These are phyloP conservation scores for Ambrosiella xylebori DNA, from an alignment of 2,329 filamentous ascomycete genomes.

Conservation along the genomic window DNA sequence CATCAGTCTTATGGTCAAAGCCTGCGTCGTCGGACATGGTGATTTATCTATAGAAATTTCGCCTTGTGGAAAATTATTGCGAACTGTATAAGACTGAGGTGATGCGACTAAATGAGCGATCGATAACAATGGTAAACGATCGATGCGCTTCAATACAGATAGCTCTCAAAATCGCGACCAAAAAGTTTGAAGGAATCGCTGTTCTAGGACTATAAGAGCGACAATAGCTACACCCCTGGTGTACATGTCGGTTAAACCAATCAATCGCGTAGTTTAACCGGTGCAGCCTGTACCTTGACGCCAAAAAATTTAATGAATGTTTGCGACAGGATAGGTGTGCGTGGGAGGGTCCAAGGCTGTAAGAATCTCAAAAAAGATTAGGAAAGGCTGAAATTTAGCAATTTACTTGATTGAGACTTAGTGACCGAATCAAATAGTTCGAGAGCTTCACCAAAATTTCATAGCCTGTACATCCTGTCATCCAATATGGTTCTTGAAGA, in stretches of 20 bases:
- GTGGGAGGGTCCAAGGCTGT: constrained; percentile 9
- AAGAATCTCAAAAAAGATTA: neutral
- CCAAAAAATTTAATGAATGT: neutral
- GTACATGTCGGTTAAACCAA: constrained; percentile 2
- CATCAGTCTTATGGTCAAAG: constrained; percentile 83
- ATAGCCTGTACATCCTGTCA: neutral
- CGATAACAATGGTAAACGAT: neutral
- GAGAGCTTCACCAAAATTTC: neutral
- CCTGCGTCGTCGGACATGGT: constrained; percentile 65
- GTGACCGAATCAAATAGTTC: neutral
- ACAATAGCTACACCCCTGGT: constrained; percentile 1
- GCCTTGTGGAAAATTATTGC: too few relatives aligned
- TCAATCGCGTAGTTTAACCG: constrained; percentile 3
- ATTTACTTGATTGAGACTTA: constrained; percentile 1
- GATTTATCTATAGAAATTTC: neutral
- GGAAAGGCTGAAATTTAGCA: constrained; percentile 8
- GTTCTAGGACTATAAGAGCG: neutral
- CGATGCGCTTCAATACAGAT: neutral
- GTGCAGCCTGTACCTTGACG: neutral
- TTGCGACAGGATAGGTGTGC: neutral
- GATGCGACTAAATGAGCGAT: neutral
- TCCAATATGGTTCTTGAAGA: constrained; percentile 68
- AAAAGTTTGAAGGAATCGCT: constrained; percentile 1
- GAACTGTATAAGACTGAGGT: neutral
- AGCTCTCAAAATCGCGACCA: constrained; percentile 1